A percentile compares a stretch with the other conserved stretches of the same genome.
These are phyloP conservation scores for Podila verticillata DNA, from an alignment of 192 early-diverging fungal species.

Conservation along the genomic window DNA sequence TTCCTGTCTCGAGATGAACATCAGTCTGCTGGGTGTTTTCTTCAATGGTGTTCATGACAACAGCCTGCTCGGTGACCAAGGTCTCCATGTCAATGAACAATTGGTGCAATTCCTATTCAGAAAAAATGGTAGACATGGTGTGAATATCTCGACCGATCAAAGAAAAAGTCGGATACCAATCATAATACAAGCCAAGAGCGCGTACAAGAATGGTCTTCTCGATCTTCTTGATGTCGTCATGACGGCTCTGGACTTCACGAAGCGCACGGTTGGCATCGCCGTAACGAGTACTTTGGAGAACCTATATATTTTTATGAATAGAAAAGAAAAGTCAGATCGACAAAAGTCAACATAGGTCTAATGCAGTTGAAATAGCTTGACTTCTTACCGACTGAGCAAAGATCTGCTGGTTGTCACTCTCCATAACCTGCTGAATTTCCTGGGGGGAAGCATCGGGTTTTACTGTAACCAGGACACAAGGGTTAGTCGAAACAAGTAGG, in stretches of 20 bases:
- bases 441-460: conserved; percentile 81
- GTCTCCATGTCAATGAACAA: conserved; percentile 91
- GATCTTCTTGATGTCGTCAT: conserved; percentile 88
- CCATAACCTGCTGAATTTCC: conserved; percentile 79
- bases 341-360: not conserved
- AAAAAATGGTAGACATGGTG: not conserved
- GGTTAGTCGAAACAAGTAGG: not conserved
- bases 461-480: conserved; percentile 55
- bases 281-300: conserved; percentile 75
- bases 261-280: conserved; percentile 79
- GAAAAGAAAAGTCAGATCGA: not conserved
- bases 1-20: conserved; percentile 70
- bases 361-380: not conserved
- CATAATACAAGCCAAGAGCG: too few relatives aligned
- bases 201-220: conserved; percentile 84
- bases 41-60: conserved; percentile 78
- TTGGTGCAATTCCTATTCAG: conserved; percentile 81
- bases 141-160: not conserved
- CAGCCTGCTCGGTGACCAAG: conserved; percentile 79
- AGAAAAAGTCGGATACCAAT: not conserved
- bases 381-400: conserved; percentile 82
- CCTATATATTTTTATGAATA: conserved; percentile 48
- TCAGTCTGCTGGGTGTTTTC: conserved; percentile 67
- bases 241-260: conserved; percentile 84
- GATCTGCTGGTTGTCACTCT: conserved; percentile 76